phyloP scores from a whole-genome alignment of 495 filamentous ascomycete species.

The Daldinia loculata region DNA sequence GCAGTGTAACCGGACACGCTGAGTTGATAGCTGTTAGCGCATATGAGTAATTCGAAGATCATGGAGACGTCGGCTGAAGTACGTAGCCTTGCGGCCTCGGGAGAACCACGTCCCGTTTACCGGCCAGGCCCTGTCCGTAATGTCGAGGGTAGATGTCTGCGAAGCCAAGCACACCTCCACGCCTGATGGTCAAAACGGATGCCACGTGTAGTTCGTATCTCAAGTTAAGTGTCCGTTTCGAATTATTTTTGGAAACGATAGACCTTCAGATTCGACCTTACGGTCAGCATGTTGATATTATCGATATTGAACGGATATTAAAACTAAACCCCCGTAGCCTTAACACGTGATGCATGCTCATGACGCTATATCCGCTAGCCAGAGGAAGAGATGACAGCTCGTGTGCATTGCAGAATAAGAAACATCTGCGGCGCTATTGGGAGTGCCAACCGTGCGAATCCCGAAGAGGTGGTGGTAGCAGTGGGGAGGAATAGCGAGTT shows the following conservation, averaged over 20 bases:
- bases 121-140: background rate
- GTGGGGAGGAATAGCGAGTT: background rate
- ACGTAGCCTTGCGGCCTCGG: conserved; percentile 11
- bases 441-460: background rate
- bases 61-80: conserved; percentile 12
- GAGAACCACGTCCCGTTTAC: conserved; percentile 16
- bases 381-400: background rate
- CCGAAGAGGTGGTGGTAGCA: conserved; percentile 5
- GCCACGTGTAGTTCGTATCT: conserved; percentile 4
- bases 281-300: background rate
- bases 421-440: background rate
- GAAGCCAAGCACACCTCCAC: conserved; percentile 2
- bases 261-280: background rate
- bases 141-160: conserved; percentile 3
- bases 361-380: background rate
- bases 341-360: background rate
- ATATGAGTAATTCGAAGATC: background rate
- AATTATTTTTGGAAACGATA: conserved; percentile 34
- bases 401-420: background rate
- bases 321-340: background rate
- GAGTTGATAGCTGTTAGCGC: background rate
- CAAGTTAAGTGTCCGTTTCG: conserved; percentile 7
- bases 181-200: conserved; percentile 12
- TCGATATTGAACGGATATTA: background rate
- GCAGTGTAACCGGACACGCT: conserved; percentile 34